phyloP scores from a whole-genome alignment of 495 filamentous ascomycete species.

The Aspergillus asperescens region DNA sequence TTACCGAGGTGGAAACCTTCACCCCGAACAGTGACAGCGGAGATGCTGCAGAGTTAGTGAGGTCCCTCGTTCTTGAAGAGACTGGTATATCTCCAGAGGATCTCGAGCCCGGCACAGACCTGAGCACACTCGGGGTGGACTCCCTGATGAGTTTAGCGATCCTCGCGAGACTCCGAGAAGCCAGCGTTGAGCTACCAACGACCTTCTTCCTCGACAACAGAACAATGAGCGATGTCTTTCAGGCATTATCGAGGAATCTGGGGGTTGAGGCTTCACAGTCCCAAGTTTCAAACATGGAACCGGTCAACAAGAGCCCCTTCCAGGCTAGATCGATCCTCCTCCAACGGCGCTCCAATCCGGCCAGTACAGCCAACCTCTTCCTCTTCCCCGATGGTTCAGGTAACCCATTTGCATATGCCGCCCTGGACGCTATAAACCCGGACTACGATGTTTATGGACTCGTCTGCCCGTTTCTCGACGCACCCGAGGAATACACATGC shows the following conservation, averaged over 20 bases:
- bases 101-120: constrained; percentile 26
- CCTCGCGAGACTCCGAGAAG: constrained; percentile 31
- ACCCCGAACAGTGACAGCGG: background rate
- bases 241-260: background rate
- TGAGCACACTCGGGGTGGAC: constrained; percentile 49
- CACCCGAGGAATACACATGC: constrained; percentile 41
- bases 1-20: too few species aligned
- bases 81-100: constrained; percentile 17
- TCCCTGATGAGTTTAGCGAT: constrained; percentile 47
- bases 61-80: constrained; percentile 1
- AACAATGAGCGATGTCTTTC: constrained; percentile 38
- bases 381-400: constrained; percentile 77
- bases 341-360: constrained; percentile 51
- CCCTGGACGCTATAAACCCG: constrained; percentile 41
- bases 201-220: constrained; percentile 48
- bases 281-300: too few species aligned
- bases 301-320: constrained; percentile 20
- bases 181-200: constrained; percentile 31
- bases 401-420: constrained; percentile 57
- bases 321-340: constrained; percentile 36
- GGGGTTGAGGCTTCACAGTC: background rate
- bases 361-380: constrained; percentile 54
- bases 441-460: constrained; percentile 53
- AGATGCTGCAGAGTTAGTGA: background rate
- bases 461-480: constrained; percentile 59